Conservation (phyloP, 768 basidiomycete genomes). For the Leccinellum albellum region DNA sequence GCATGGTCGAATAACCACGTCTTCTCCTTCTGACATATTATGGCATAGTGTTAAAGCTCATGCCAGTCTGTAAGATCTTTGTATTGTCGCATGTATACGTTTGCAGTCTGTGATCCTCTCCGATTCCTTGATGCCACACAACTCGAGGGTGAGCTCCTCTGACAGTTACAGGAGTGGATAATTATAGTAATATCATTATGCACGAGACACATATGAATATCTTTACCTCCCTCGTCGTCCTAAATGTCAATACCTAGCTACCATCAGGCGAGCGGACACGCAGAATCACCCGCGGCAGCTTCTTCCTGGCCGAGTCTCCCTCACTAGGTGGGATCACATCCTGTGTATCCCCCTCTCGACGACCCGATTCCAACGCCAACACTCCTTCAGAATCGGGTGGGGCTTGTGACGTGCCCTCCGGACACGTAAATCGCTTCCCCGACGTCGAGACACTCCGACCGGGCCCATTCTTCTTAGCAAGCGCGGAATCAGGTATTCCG, state of each 20-base stretch:
- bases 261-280: constrained; percentile 45
- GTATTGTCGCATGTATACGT: too few relatives aligned
- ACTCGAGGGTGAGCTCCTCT: too few relatives aligned
- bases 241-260: not conserved
- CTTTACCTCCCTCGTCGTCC: not conserved
- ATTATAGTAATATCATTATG: too few relatives aligned
- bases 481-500: not conserved
- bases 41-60: too few relatives aligned
- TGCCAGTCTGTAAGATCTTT: too few relatives aligned
- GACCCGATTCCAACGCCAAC: not conserved
- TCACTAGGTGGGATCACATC: constrained; percentile 1
- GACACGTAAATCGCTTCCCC: not conserved
- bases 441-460: constrained; percentile 6
- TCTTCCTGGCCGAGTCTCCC: constrained; percentile 38
- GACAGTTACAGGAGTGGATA: too few relatives aligned
- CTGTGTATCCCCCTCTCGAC: not conserved
- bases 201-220: too few relatives aligned
- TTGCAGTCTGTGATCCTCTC: too few relatives aligned
- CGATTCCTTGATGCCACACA: too few relatives aligned
- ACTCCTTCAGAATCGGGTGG: not conserved
- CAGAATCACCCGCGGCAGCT: constrained; percentile 52
- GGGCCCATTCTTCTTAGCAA: not conserved
- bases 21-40: too few relatives aligned
- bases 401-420: not conserved
- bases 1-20: too few relatives aligned